These are phyloP conservation scores for Opeltia flavorubescens DNA, from an alignment of 495 filamentous ascomycete species.

Conservation along the genomic window DNA sequence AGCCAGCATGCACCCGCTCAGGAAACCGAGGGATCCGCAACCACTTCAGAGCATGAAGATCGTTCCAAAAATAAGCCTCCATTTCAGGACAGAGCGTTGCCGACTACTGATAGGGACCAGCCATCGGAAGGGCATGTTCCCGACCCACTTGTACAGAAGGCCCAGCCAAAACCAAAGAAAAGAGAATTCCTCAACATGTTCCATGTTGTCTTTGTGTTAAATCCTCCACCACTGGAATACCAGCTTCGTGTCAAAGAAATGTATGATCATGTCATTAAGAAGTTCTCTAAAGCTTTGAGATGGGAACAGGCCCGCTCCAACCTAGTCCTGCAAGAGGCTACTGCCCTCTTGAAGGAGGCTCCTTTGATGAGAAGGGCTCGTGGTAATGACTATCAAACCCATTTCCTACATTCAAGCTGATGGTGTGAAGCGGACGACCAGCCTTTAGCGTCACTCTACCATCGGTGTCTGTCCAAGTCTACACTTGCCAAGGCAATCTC, in stretches of 20 bases:
- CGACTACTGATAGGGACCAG: not conserved
- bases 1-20: not conserved
- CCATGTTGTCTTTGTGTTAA: conserved; percentile 84
- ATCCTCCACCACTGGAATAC: conserved; percentile 62
- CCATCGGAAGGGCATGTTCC: not conserved
- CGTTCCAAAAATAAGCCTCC: too few species aligned
- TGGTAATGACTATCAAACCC: conserved; percentile 32
- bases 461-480: conserved; percentile 55
- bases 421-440: conserved; percentile 3
- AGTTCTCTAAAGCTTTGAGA: conserved; percentile 76
- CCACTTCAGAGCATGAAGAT: not conserved
- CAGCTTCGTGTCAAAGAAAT: conserved; percentile 61
- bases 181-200: conserved; percentile 76
- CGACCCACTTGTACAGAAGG: conserved; percentile 4
- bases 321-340: conserved; percentile 80
- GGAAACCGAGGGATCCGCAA: not conserved
- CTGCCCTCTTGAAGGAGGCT: conserved; percentile 51
- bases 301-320: conserved; percentile 76
- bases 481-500: conserved; percentile 75
- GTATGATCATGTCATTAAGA: conserved; percentile 77
- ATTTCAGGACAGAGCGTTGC: too few species aligned
- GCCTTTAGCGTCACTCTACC: conserved; percentile 18
- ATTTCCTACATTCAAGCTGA: not conserved
- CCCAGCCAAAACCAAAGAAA: conserved; percentile 21
- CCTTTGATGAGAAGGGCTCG: conserved; percentile 69